Percentiles rank a stretch among this genome's conserved stretches.
Evolutionary conservation across 345 rosid genomes (phyloP).

Genomic region (Eucalyptus urophylla): DNA sequence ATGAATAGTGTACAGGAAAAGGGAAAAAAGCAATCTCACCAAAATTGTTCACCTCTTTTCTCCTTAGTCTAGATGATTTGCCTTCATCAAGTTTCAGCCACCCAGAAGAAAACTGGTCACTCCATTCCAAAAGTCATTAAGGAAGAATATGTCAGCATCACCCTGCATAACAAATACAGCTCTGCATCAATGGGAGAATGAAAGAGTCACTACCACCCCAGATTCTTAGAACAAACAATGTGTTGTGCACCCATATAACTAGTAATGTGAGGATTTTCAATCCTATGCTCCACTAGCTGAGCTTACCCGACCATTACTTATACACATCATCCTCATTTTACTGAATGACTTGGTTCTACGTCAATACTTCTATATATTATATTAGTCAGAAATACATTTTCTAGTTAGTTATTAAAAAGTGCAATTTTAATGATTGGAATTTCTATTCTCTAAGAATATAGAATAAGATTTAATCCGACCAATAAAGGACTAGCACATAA

Average conservation of each 20-base stretch:
- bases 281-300: background rate
- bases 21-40: background rate
- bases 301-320: background rate
- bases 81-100: background rate
- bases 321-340: background rate
- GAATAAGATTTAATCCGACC: background rate
- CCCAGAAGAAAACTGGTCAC: background rate
- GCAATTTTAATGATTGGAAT: background rate
- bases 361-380: background rate
- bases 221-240: background rate
- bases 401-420: background rate
- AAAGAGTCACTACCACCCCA: background rate
- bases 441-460: background rate
- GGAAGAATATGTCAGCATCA: background rate
- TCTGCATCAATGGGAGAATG: background rate
- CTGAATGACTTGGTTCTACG: background rate
- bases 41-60: background rate
- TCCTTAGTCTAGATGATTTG: background rate
- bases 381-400: background rate
- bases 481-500: too few species aligned
- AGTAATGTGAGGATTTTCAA: background rate
- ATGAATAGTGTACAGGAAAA: background rate
- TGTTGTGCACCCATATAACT: background rate
- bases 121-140: background rate
- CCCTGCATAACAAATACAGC: background rate